Evolutionary conservation across 2,329 filamentous ascomycete genomes (phyloP).

Genomic region (Xylaria digitata): DNA sequence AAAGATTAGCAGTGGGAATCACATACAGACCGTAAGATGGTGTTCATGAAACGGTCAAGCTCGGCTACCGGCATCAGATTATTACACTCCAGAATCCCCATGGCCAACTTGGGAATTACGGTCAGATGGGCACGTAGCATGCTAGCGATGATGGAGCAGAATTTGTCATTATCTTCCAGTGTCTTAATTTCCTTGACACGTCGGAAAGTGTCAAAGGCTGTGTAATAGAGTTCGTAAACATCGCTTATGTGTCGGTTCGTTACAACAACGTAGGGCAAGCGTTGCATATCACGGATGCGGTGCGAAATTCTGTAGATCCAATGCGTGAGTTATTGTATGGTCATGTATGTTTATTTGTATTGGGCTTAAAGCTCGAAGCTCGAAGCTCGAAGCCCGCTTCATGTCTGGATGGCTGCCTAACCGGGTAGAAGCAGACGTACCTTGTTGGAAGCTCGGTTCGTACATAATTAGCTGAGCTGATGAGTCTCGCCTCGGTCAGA

Average conservation of each 20-base stretch:
- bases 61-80: conserved; percentile 82
- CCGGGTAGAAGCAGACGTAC: conserved; percentile 54
- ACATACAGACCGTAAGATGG: conserved; percentile 84
- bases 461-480: conserved; percentile 97
- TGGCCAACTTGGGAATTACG: conserved; percentile 93
- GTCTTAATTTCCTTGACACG: conserved; percentile 85
- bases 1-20: background rate
- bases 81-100: conserved; percentile 92
- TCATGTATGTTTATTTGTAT: background rate
- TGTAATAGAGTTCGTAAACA: conserved; percentile 97
- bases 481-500: conserved; percentile 85
- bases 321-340: conserved; percentile 4
- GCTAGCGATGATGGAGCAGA: conserved; percentile 82
- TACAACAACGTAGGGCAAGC: conserved; percentile 92
- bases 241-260: conserved; percentile 94
- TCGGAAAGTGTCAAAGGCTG: conserved; percentile 92
- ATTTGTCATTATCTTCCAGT: conserved; percentile 87
- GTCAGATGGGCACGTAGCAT: conserved; percentile 89
- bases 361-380: no score
- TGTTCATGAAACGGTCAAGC: conserved; percentile 95
- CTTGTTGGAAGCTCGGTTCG: conserved; percentile 91
- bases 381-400: background rate
- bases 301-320: conserved; percentile 77
- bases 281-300: conserved; percentile 96
- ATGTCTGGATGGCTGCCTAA: no score